Conservation (phyloP, 31 red algal genomes). For the Odonthalia washingtoniensis region DNA sequence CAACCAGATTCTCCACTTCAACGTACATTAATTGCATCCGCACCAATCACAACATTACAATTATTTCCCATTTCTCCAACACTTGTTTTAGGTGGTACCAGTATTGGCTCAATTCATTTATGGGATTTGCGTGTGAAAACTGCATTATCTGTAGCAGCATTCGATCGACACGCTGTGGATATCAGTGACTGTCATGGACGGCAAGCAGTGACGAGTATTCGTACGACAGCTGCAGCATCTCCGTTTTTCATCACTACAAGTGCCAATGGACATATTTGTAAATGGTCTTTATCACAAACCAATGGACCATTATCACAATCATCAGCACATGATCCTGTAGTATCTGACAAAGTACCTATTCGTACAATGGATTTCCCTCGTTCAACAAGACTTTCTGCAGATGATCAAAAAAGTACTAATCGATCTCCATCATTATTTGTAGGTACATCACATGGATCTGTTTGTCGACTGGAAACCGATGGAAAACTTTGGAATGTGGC, state of each 20-base stretch:
- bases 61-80: slow-evolving; percentile 50
- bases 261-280: slow-evolving; percentile 55
- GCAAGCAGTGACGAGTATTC: slow-evolving; percentile 37
- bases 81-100: slow-evolving; percentile 60
- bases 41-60: slow-evolving; percentile 48
- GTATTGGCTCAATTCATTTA: slow-evolving; percentile 43
- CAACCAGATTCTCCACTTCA: slow-evolving; percentile 44
- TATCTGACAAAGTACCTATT: slow-evolving; percentile 50
- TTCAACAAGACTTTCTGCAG: slow-evolving; percentile 35
- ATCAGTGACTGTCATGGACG: slow-evolving; percentile 46
- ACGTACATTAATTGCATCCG: slow-evolving; percentile 33
- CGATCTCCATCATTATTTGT: slow-evolving; percentile 46
- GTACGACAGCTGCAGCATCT: slow-evolving; percentile 35
- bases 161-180: slow-evolving; percentile 27
- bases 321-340: slow-evolving; percentile 31
- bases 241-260: slow-evolving; percentile 60
- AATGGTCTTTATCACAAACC: slow-evolving; percentile 68
- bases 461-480: slow-evolving; percentile 44
- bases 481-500: slow-evolving; percentile 44
- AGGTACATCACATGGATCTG: slow-evolving; percentile 24
- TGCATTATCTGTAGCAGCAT: slow-evolving; percentile 44
- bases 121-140: slow-evolving; percentile 74
- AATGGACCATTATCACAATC: slow-evolving; percentile 46
- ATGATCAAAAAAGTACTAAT: slow-evolving; percentile 41
- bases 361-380: slow-evolving; percentile 60